Evolutionary conservation across 345 rosid genomes (phyloP).

Genomic region (Punica granatum): DNA sequence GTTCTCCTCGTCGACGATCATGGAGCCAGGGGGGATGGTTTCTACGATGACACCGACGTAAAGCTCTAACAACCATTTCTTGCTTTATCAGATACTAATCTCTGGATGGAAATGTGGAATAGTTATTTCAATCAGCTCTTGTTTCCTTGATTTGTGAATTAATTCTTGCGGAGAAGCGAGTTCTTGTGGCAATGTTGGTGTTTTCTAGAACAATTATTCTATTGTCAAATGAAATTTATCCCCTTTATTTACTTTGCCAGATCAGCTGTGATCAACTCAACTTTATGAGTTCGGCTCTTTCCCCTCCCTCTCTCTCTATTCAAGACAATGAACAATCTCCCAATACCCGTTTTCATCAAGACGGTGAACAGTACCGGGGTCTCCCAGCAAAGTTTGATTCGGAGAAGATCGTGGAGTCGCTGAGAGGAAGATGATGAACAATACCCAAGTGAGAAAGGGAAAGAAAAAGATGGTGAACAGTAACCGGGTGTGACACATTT

Average conservation of each 20-base stretch:
- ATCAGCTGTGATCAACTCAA: not conserved
- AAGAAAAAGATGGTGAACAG: too few species aligned
- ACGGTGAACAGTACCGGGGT: too few species aligned
- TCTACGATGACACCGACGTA: slow-evolving; percentile 64
- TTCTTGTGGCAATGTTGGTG: not conserved
- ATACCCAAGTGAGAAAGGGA: too few species aligned
- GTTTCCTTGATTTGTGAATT: not conserved
- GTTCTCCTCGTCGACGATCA: slow-evolving; percentile 41
- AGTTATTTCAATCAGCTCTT: not conserved
- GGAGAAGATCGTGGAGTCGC: too few species aligned
- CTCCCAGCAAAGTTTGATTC: too few species aligned
- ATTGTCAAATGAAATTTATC: not conserved
- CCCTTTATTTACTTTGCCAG: not conserved
- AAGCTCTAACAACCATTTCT: not conserved
- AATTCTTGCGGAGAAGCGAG: not conserved
- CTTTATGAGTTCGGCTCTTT: too few species aligned
- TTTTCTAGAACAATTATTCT: not conserved
- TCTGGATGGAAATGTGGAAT: not conserved
- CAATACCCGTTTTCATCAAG: too few species aligned
- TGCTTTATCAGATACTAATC: not conserved
- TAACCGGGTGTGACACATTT: too few species aligned
- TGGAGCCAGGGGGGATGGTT: slow-evolving; percentile 73
- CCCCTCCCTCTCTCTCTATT: too few species aligned
- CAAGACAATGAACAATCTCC: too few species aligned
- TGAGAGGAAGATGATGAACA: too few species aligned